Conservation (phyloP, 352 stramenopile species). For the Phytophthora europaea region DNA sequence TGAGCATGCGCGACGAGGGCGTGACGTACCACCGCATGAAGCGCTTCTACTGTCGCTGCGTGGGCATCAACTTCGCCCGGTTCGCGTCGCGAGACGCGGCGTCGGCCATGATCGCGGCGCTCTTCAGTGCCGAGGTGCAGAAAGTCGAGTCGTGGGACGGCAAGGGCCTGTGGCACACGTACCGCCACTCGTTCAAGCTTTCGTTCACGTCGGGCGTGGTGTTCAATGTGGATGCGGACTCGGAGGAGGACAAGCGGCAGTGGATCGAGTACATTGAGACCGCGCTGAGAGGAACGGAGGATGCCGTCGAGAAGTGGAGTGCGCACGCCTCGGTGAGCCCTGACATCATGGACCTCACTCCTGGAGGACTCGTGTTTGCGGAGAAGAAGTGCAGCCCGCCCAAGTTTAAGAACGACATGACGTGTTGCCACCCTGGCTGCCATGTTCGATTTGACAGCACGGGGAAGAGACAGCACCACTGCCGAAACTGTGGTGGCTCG, state of each 20-base stretch:
- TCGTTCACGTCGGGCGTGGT: slow-evolving; percentile 77
- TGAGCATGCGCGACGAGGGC: slow-evolving; percentile 87
- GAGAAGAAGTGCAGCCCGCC: slow-evolving; percentile 71
- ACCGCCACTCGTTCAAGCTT: slow-evolving; percentile 88
- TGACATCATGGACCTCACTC: slow-evolving; percentile 58
- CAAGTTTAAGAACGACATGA: slow-evolving; percentile 78
- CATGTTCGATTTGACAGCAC: slow-evolving; percentile 78
- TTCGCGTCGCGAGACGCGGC: slow-evolving; percentile 78
- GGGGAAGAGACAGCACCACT: slow-evolving; percentile 85
- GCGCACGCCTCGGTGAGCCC: slow-evolving; percentile 41
- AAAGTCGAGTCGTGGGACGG: slow-evolving; percentile 90
- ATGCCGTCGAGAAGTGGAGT: slow-evolving; percentile 52
- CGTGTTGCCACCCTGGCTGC: slow-evolving; percentile 72
- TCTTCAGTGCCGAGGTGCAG: slow-evolving; percentile 76
- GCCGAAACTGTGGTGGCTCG: slow-evolving; percentile 81
- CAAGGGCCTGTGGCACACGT: slow-evolving; percentile 83
- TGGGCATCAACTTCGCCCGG: slow-evolving; percentile 84
- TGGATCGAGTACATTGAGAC: slow-evolving; percentile 86
- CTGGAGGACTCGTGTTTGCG: slow-evolving; percentile 66
- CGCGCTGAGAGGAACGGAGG: slow-evolving; percentile 54
- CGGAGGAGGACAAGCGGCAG: slow-evolving; percentile 78
- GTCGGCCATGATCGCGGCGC: slow-evolving; percentile 63
- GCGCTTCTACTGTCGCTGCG: slow-evolving; percentile 82
- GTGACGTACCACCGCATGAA: slow-evolving; percentile 91
- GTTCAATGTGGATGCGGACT: slow-evolving; percentile 85